A percentile compares a stretch with the other conserved stretches of the same genome.
phyloP scores from a whole-genome alignment of 495 filamentous ascomycete genomes.

The Friedmanniomyces endolithicus region DNA sequence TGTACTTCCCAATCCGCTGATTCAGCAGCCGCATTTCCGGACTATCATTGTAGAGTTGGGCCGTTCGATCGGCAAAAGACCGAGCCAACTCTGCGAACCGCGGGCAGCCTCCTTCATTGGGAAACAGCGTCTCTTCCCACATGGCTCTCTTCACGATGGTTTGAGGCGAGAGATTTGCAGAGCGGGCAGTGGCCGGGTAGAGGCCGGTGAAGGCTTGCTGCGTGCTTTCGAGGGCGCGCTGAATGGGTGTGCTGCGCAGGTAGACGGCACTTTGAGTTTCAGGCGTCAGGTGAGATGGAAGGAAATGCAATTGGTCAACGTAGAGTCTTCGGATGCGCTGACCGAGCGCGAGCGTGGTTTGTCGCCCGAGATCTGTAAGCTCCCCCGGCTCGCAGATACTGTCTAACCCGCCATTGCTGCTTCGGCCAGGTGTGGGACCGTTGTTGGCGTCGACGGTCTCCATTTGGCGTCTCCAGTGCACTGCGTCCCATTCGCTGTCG shows the following conservation, averaged over 20 bases:
- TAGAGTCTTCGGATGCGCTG: constrained; percentile 70
- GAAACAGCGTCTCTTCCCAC: constrained; percentile 80
- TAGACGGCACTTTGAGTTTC: constrained; percentile 51
- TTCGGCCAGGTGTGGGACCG: constrained; percentile 52
- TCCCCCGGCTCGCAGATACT: constrained; percentile 73
- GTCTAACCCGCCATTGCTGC: constrained; percentile 58
- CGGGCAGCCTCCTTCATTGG: constrained; percentile 76
- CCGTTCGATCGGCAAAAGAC: constrained; percentile 71
- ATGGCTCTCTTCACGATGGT: constrained; percentile 62
- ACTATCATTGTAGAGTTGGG: constrained; percentile 67
- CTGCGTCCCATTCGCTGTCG: constrained; percentile 47
- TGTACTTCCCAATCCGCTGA: constrained; percentile 63
- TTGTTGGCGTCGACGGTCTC: constrained; percentile 70
- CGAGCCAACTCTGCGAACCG: constrained; percentile 68
- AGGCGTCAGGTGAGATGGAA: constrained; percentile 55
- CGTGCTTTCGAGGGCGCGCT: constrained; percentile 73
- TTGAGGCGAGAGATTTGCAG: constrained; percentile 51
- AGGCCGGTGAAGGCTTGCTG: constrained; percentile 84
- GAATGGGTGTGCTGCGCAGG: constrained; percentile 72
- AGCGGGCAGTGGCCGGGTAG: constrained; percentile 63
- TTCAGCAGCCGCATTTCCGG: constrained; percentile 80
- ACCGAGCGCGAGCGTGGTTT: constrained; percentile 73
- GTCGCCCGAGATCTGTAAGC: constrained; percentile 74
- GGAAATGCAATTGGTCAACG: constrained; percentile 74
- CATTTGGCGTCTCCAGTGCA: constrained; percentile 67